These are phyloP conservation scores for Coniferiporia weirii DNA, from an alignment of 1,284 basidiomycete species.

Conservation along the genomic window DNA sequence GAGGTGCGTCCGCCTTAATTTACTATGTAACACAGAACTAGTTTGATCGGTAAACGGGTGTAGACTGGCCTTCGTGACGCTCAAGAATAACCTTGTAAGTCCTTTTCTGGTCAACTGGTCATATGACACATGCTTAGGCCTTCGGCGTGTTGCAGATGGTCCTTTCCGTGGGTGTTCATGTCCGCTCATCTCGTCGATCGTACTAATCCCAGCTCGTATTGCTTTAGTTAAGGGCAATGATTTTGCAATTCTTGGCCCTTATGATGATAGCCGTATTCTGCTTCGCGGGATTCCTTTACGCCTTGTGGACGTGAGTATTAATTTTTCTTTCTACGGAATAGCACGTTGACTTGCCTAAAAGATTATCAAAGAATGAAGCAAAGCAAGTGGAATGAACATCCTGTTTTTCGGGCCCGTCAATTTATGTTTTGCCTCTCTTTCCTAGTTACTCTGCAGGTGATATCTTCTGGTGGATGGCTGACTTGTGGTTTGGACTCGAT, in stretches of 20 bases:
- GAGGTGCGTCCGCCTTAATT: constrained; percentile 38
- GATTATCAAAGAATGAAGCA: constrained; percentile 54
- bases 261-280: constrained; percentile 90
- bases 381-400: constrained; percentile 34
- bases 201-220: neutral
- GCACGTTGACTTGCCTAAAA: constrained; percentile 25
- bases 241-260: constrained; percentile 68
- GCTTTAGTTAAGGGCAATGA: constrained; percentile 62
- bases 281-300: constrained; percentile 86
- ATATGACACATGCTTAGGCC: neutral
- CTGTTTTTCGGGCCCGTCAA: neutral
- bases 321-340: constrained; percentile 3
- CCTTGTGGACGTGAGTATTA: constrained; percentile 77
- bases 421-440: neutral
- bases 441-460: constrained; percentile 41
- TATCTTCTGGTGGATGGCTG: constrained; percentile 78
- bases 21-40: neutral
- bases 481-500: constrained; percentile 87
- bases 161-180: constrained; percentile 35
- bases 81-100: constrained; percentile 73
- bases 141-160: constrained; percentile 44
- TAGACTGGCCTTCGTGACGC: constrained; percentile 81
- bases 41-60: neutral
- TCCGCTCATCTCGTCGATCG: too few species aligned
- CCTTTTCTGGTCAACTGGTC: neutral